Evolutionary conservation across 768 basidiomycete genomes (phyloP), one percentile per base, ranked within the genome.

Genomic region (Leccinellum luteum): DNA sequence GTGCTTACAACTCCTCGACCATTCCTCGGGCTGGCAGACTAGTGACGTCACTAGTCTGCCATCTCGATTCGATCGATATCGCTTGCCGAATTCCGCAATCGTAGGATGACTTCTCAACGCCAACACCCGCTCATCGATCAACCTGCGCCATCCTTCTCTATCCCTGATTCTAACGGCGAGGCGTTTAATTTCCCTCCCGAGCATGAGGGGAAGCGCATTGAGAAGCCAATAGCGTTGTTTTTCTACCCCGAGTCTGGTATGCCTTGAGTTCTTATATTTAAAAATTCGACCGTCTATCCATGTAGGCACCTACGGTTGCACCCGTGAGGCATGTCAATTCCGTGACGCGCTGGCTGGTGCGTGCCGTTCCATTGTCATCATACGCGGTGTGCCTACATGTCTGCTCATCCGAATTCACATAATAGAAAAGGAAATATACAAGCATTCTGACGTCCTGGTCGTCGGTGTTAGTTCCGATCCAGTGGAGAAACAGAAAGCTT

Each of bases 261-360:
- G 19, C 49, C 12, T 17, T 48, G n/a, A n/a, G n/a, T 30, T 28
- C 10, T 48, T 9, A n/a, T 19, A 7, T 7, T 2, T 15, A 19
- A 6, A 23, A 12, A 45, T 15, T 3, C 13, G 31, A 8, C 2
- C 48, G 5, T n/a, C 27, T 2, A n/a, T 32, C 30, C 13, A 47
- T 34, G 44, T 69, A 86, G 89, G 86, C 6, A 83, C 89, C 2
- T 85, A 76, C 51, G 90, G 87, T 6, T 93, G 92, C 71, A 94
- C 89, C 17, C 85, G 81, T 65, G 85, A 94, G 70, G 91, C 87
- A 2, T 92, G 90, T 64, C 79, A 85, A 52, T 92, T 94, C 72
- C 82, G 92, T 25, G 89, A 94, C 74, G 90, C 90, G 3, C 73
- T 90, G 44, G 81, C 76, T 34, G 83, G 88, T 88, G 56, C 55